Percentiles rank a stretch among this genome's conserved stretches.
These are phyloP conservation scores for Smallanthus sonchifolius DNA, from an alignment of 129 eudicot species.

Conservation along the genomic window DNA sequence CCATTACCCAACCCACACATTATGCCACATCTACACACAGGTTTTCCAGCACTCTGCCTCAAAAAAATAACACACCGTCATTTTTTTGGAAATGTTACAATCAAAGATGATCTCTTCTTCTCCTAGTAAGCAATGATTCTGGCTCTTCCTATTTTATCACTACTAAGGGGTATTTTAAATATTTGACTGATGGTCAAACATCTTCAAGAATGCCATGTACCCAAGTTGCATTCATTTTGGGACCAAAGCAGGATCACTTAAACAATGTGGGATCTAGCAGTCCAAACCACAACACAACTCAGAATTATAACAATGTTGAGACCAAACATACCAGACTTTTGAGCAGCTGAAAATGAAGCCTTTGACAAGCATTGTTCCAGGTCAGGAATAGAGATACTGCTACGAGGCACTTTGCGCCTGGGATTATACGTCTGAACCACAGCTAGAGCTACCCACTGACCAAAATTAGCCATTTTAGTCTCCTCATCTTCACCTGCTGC, in stretches of 20 bases:
- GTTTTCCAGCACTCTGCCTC: not conserved
- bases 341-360: constrained; percentile 79
- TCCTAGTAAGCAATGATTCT: not conserved
- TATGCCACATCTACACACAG: not conserved
- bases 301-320: not conserved
- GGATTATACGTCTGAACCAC: constrained; percentile 88
- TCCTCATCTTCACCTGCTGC: constrained; percentile 39
- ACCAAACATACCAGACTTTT: constrained; percentile 57
- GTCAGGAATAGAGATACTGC: constrained; percentile 68
- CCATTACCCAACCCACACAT: not conserved
- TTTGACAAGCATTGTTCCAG: constrained; percentile 75
- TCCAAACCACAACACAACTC: not conserved
- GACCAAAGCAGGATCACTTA: not conserved
- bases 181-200: not conserved
- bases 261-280: not conserved
- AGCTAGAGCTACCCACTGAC: constrained; percentile 79
- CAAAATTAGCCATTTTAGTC: constrained; percentile 22
- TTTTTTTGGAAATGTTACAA: not conserved
- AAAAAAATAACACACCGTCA: not conserved
- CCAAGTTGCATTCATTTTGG: not conserved
- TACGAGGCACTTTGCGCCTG: constrained; percentile 91
- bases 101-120: not conserved
- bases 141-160: not conserved
- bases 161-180: not conserved
- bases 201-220: not conserved